These are phyloP conservation scores for Globisporangium iwayamae DNA, from an alignment of 352 stramenopile species.

Conservation along the genomic window DNA sequence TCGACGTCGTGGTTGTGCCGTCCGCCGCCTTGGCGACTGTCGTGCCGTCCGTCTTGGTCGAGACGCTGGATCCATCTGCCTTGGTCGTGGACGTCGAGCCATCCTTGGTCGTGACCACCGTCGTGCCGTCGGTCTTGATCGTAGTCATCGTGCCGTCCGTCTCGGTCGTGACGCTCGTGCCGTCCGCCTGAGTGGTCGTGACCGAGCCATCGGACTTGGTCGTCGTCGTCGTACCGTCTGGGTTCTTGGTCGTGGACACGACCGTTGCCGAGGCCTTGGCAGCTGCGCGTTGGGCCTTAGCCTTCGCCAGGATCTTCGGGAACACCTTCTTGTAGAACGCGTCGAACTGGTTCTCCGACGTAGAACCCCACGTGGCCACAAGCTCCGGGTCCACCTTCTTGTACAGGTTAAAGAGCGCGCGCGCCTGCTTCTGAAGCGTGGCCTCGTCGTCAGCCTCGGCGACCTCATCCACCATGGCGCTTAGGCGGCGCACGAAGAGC, in stretches of 20 bases:
- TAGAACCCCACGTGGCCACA: constrained; percentile 41
- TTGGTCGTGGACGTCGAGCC: constrained; percentile 3
- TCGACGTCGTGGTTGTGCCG: neutral
- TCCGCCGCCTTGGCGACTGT: constrained; percentile 1
- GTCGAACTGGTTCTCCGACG: constrained; percentile 41
- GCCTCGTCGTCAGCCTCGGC: constrained; percentile 20
- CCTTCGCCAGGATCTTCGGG: constrained; percentile 47
- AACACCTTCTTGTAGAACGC: constrained; percentile 66
- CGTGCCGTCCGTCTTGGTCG: constrained; percentile 10
- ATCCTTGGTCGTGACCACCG: constrained; percentile 1
- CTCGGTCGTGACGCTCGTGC: constrained; percentile 3
- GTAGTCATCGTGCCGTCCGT: constrained; percentile 9
- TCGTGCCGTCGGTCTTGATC: constrained; percentile 10
- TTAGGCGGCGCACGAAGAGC: constrained; percentile 41
- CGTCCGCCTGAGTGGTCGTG: constrained; percentile 13
- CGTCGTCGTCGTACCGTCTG: constrained; percentile 20
- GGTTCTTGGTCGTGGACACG: constrained; percentile 17
- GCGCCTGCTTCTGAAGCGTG: constrained; percentile 33
- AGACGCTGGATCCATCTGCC: constrained; percentile 9
- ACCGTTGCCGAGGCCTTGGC: constrained; percentile 9
- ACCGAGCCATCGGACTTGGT: constrained; percentile 16
- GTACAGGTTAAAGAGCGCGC: constrained; percentile 66
- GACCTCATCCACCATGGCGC: constrained; percentile 17
- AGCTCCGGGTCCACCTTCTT: constrained; percentile 41
- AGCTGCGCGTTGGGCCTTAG: constrained; percentile 11